phyloP scores from a whole-genome alignment of 139 green algal genomes.

The Coelastrella sp. region DNA sequence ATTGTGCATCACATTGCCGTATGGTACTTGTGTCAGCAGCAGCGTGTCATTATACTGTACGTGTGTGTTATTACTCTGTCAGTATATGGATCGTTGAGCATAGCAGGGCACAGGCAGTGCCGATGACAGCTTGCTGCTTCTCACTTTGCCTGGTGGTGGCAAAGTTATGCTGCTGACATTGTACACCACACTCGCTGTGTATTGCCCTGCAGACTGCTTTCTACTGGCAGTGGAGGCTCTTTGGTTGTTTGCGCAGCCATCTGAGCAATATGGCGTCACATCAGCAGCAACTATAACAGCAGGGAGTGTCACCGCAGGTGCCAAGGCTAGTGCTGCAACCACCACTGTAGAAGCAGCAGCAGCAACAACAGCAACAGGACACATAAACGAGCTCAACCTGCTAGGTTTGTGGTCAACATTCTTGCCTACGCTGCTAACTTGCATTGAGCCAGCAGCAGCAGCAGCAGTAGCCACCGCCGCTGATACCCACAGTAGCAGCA shows the following conservation, averaged over 20 bases:
- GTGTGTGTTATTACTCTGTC: too few relatives aligned
- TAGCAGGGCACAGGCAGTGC: too few relatives aligned
- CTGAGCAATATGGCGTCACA: not conserved
- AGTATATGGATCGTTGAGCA: too few relatives aligned
- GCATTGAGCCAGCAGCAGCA: not conserved
- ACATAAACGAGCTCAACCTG: not conserved
- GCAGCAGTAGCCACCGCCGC: not conserved
- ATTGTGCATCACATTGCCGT: not conserved
- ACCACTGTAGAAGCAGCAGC: constrained; percentile 8
- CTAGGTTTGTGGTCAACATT: not conserved
- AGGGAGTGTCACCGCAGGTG: not conserved
- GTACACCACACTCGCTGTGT: not conserved
- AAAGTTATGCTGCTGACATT: not conserved
- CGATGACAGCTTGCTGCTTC: too few relatives aligned
- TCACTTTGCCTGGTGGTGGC: not conserved
- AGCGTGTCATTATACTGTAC: too few relatives aligned
- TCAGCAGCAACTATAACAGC: not conserved
- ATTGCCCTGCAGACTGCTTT: not conserved
- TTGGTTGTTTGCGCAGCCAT: constrained; percentile 25
- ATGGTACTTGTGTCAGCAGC: too few relatives aligned
- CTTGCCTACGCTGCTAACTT: not conserved
- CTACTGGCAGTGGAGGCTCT: constrained; percentile 7
- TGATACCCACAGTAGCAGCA: not conserved
- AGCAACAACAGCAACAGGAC: not conserved
- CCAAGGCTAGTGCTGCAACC: not conserved